These are phyloP conservation scores for Coffea eugenioides DNA, from an alignment of 257 asterid genomes.

Conservation along the genomic window DNA sequence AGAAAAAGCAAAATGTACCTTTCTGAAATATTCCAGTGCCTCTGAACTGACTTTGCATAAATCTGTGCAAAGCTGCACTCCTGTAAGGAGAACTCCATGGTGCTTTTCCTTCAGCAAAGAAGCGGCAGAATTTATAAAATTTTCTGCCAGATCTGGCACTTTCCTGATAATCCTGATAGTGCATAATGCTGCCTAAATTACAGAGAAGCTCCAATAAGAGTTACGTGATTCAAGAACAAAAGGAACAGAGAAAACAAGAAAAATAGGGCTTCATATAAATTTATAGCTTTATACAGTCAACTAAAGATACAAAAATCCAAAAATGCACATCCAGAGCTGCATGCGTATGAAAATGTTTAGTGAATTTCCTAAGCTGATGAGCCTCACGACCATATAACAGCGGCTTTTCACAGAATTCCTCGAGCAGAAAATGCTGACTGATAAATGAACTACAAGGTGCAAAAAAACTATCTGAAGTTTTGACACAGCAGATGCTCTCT, in stretches of 20 bases:
- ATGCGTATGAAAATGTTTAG: neutral
- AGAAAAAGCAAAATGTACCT: constrained; percentile 41
- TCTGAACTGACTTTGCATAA: constrained; percentile 81
- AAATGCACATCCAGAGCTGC: neutral
- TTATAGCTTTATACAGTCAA: neutral
- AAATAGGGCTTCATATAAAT: neutral
- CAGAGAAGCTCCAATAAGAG: constrained; percentile 23
- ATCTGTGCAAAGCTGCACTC: constrained; percentile 87
- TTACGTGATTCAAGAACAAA: neutral
- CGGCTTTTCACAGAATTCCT: neutral
- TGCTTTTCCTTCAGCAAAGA: constrained; percentile 90
- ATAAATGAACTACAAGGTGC: neutral
- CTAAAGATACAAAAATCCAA: neutral
- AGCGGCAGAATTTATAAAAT: constrained; percentile 76
- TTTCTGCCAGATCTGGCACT: constrained; percentile 97
- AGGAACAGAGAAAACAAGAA: constrained; percentile 3
- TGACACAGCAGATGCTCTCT: neutral
- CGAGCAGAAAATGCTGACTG: neutral
- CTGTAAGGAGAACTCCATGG: constrained; percentile 92
- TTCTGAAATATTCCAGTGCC: constrained; percentile 84
- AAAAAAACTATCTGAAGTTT: neutral
- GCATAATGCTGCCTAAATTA: constrained; percentile 89
- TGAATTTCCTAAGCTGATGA: neutral
- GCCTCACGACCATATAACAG: neutral
- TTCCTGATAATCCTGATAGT: constrained; percentile 88